Conservation (phyloP, 164 flowering plant genomes). For the Cinnamomum chago region DNA sequence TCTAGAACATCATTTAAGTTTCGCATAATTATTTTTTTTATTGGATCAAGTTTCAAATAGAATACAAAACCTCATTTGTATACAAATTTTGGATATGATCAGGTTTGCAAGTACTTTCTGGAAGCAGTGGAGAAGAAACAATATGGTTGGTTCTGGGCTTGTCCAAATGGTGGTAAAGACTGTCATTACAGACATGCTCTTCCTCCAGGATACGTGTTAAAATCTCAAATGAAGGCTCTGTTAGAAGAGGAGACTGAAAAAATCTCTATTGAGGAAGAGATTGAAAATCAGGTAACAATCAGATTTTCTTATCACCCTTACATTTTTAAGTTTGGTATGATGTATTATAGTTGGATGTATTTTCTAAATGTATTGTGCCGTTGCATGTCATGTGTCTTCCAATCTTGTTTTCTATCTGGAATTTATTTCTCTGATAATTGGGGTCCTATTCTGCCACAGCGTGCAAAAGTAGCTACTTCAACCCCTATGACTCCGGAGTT, state of each 20-base stretch:
- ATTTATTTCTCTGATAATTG: neutral
- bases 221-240: slow-evolving; percentile 97
- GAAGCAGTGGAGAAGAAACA: slow-evolving; percentile 99
- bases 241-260: slow-evolving; percentile 83
- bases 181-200: slow-evolving; percentile 97
- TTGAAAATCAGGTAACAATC: slow-evolving; percentile 75
- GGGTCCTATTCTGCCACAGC: slow-evolving; percentile 34
- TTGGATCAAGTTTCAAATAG: too few relatives aligned
- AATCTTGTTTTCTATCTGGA: neutral
- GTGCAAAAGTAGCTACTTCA: slow-evolving; percentile 61
- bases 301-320: neutral
- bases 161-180: slow-evolving; percentile 90
- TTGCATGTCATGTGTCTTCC: neutral
- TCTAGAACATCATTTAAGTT: neutral
- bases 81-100: slow-evolving; percentile 6
- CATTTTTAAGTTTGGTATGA: neutral
- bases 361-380: neutral
- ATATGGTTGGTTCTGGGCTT: slow-evolving; percentile 98
- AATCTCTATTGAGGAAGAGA: slow-evolving; percentile 85
- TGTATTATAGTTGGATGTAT: neutral
- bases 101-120: slow-evolving; percentile 92
- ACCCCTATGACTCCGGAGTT: slow-evolving; percentile 88
- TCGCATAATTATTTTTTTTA: neutral
- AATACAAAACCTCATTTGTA: too few relatives aligned
- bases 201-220: slow-evolving; percentile 89